Conservation (phyloP, 2,329 filamentous ascomycete genomes). For the Aspergillus sp. region DNA sequence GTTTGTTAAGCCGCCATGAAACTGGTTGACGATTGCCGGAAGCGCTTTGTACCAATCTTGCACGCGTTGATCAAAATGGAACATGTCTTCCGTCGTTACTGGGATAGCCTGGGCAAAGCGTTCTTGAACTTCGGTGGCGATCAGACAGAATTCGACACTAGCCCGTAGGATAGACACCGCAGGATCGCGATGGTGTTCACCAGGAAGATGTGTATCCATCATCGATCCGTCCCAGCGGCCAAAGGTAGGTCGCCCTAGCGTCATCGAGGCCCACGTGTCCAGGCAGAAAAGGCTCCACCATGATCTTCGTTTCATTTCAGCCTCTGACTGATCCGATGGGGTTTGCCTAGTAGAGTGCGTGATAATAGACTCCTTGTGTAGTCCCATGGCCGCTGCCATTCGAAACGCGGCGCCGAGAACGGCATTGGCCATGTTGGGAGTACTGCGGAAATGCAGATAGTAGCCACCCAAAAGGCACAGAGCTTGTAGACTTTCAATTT, state of each 20-base stretch:
- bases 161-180: conserved; percentile 1
- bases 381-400: conserved; percentile 15
- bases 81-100: neutral
- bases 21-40: neutral
- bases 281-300: conserved; percentile 13
- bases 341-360: neutral
- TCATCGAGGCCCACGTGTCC: conserved; percentile 12
- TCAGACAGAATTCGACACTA: conserved; percentile 7
- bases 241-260: conserved; percentile 7
- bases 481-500: conserved; percentile 17
- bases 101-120: conserved; percentile 6
- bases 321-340: neutral
- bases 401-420: conserved; percentile 19
- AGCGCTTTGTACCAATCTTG: conserved; percentile 1
- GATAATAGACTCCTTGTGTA: conserved; percentile 5
- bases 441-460: conserved; percentile 19
- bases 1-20: neutral
- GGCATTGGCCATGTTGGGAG: conserved; percentile 18
- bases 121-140: conserved; percentile 5
- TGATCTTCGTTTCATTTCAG: conserved; percentile 3
- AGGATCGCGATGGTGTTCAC: neutral
- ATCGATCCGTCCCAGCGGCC: conserved; percentile 7
- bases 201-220: conserved; percentile 5
- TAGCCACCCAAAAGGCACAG: conserved; percentile 16
- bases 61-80: neutral